Conservation (phyloP, 306 rosid genomes). For the Glycine soja region DNA sequence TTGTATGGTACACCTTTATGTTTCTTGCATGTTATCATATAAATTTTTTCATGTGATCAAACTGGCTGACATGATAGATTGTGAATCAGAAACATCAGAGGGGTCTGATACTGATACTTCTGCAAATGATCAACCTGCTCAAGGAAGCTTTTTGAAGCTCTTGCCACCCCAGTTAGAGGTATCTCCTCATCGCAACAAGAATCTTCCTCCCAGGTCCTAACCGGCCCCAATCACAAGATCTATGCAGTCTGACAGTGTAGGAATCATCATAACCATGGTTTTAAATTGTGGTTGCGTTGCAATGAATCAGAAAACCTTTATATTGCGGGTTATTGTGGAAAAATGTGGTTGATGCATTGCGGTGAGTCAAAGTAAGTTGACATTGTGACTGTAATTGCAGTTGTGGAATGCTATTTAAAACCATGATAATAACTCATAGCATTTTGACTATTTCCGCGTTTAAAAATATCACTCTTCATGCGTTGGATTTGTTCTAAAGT, state of each 20-base stretch:
- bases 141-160: conserved; percentile 83
- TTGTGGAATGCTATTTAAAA: no score
- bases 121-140: conserved; percentile 44
- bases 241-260: conserved; percentile 41
- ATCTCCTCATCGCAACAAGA: conserved; percentile 52
- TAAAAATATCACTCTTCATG: conserved; percentile 33
- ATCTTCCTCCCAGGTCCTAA: conserved; percentile 63
- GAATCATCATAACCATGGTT: conserved; percentile 24
- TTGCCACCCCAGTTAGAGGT: conserved; percentile 70
- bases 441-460: conserved; percentile 35
- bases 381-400: no score
- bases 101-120: conserved; percentile 51
- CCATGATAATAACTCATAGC: conserved; percentile 29
- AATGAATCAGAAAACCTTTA: no score
- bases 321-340: no score
- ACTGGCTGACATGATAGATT: conserved; percentile 55
- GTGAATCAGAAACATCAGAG: conserved; percentile 62
- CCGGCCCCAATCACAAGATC: conserved; percentile 30
- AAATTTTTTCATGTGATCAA: conserved; percentile 46
- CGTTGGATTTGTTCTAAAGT: conserved; percentile 44
- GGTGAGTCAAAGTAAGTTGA: no score
- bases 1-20: conserved; percentile 19
- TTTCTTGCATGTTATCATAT: conserved; percentile 18
- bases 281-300: no score
- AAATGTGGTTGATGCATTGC: no score